phyloP scores from a whole-genome alignment of 2,329 filamentous ascomycete genomes.

The Aaosphaeria pasadenensis region DNA sequence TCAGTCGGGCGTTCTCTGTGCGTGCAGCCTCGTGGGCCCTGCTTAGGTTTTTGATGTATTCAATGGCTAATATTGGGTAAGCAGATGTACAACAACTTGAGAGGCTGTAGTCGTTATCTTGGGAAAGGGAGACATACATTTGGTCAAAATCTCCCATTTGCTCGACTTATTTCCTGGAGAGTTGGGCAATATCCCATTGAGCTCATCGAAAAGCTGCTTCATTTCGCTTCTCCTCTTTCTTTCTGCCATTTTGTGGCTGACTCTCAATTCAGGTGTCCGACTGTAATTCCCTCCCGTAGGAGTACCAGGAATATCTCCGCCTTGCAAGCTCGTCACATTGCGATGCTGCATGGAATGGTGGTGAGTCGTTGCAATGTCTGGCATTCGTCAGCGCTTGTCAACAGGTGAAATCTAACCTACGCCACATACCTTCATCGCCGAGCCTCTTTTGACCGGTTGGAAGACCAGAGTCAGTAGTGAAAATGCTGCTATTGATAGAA shows the following conservation, averaged over 20 bases:
- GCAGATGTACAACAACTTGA: background rate
- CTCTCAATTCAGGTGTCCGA: conserved; percentile 74
- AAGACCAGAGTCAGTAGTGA: conserved; percentile 69
- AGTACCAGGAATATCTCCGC: conserved; percentile 56
- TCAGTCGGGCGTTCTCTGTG: conserved; percentile 40
- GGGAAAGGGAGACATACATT: conserved; percentile 56
- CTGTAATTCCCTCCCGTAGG: conserved; percentile 72
- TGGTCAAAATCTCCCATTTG: conserved; percentile 86
- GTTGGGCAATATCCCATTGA: conserved; percentile 75
- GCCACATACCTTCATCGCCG: conserved; percentile 54
- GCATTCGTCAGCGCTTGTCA: conserved; percentile 16
- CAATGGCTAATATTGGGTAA: conserved; percentile 41
- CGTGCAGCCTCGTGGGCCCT: conserved; percentile 38
- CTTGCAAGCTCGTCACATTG: conserved; percentile 63
- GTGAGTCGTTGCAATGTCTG: conserved; percentile 53
- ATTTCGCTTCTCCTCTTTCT: conserved; percentile 81
- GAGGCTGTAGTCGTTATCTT: background rate
- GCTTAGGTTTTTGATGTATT: conserved; percentile 45
- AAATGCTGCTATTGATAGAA: conserved; percentile 76
- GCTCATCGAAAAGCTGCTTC: conserved; percentile 81
- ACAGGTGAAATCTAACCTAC: conserved; percentile 4
- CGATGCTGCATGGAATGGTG: conserved; percentile 76
- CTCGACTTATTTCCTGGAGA: conserved; percentile 81
- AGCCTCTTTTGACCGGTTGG: conserved; percentile 70
- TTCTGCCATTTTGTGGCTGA: conserved; percentile 83